These are phyloP conservation scores for Rhizomucor pusillus DNA, from an alignment of 371 early-diverging fungal genomes.

Conservation along the genomic window DNA sequence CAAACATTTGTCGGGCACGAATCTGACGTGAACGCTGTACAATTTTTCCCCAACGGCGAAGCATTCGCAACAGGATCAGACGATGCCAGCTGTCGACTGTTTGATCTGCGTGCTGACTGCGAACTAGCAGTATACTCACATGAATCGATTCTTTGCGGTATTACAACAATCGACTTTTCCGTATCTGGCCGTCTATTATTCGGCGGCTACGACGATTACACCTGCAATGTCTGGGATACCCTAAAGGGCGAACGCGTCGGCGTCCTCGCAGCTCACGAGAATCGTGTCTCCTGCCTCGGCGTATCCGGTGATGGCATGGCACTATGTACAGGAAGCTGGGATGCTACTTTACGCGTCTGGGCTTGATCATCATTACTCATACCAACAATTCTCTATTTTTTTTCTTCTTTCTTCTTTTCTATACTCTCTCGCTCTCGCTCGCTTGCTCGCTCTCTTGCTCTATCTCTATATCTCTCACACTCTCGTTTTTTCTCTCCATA, in stretches of 20 bases:
- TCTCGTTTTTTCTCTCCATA: background rate
- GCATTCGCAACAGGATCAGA: conserved; percentile 97
- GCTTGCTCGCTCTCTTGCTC: background rate
- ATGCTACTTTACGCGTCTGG: conserved; percentile 83
- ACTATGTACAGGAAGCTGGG: conserved; percentile 97
- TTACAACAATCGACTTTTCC: conserved; percentile 96
- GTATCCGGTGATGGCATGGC: conserved; percentile 96
- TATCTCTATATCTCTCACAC: background rate
- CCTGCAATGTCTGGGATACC: conserved; percentile 98
- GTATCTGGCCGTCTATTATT: conserved; percentile 93
- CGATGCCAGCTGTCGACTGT: conserved; percentile 96
- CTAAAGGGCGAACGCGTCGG: conserved; percentile 93
- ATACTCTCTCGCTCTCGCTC: background rate
- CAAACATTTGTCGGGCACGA: conserved; percentile 98
- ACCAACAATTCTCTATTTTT: background rate
- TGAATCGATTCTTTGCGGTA: conserved; percentile 95
- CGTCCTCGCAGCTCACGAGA: conserved; percentile 92
- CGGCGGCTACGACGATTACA: conserved; percentile 98
- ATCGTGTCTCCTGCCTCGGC: conserved; percentile 94
- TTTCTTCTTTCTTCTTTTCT: background rate
- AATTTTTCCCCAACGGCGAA: conserved; percentile 98
- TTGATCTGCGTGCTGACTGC: conserved; percentile 96
- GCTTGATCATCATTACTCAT: conserved; percentile 11
- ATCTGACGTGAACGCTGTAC: conserved; percentile 97
- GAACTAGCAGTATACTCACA: conserved; percentile 95